These are phyloP conservation scores for Juncus inflexus DNA, from an alignment of 176 grass and related monocot species.

Conservation along the genomic window DNA sequence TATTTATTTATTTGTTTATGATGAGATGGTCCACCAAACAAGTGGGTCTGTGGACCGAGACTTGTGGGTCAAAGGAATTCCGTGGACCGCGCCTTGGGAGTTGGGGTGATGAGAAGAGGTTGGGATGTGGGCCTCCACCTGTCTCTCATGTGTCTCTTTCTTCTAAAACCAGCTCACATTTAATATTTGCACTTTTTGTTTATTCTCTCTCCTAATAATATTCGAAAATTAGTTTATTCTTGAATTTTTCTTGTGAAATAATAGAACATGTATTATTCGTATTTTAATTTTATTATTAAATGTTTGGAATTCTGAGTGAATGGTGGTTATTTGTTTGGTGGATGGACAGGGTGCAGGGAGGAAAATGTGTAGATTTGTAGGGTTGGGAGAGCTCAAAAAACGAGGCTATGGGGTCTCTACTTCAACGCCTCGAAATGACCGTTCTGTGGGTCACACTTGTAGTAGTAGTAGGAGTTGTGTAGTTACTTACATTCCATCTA, in stretches of 20 bases:
- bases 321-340: neutral
- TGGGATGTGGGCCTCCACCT: constrained; percentile 27
- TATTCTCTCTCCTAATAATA: neutral
- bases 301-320: neutral
- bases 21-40: constrained; percentile 16
- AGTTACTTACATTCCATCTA: neutral
- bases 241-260: no score
- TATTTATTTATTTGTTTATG: neutral
- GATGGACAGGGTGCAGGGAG: neutral
- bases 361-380: neutral
- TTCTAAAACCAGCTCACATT: no score
- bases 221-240: neutral
- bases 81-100: constrained; percentile 24
- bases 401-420: constrained; percentile 23
- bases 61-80: constrained; percentile 22
- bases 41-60: neutral
- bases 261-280: neutral
- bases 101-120: constrained; percentile 12
- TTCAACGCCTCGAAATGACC: constrained; percentile 1
- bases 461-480: neutral
- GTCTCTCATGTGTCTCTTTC: constrained; percentile 25
- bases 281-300: neutral
- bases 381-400: constrained; percentile 15
- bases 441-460: constrained; percentile 8
- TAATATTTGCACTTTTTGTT: no score